phyloP scores from a whole-genome alignment of 768 basidiomycete genomes.

The Dioszegia hungarica region DNA sequence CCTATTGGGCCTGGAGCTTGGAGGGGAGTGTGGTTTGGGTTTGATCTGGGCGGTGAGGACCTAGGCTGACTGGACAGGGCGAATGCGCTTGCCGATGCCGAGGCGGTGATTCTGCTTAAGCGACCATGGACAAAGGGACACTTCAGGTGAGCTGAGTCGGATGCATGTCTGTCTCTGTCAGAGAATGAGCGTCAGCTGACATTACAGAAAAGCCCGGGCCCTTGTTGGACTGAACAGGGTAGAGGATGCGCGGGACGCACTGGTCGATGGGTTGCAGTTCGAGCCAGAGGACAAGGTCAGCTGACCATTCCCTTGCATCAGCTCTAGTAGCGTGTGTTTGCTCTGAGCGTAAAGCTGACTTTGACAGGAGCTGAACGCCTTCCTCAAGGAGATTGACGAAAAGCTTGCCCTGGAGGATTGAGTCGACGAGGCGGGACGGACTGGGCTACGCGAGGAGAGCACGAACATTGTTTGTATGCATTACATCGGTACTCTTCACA shows the following conservation, averaged over 20 bases:
- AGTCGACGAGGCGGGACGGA: too few species aligned
- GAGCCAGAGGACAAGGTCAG: slow-evolving; percentile 65
- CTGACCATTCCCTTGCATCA: background rate
- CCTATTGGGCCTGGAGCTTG: background rate
- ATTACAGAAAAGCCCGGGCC: slow-evolving; percentile 68
- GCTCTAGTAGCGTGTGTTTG: too few species aligned
- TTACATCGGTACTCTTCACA: too few species aligned
- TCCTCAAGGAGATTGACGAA: slow-evolving; percentile 40
- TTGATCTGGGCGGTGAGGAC: too few species aligned
- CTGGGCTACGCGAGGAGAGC: too few species aligned
- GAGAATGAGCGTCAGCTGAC: background rate
- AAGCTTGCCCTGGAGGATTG: slow-evolving; percentile 24
- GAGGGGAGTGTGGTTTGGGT: too few species aligned
- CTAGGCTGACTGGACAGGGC: slow-evolving; percentile 24
- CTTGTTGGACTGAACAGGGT: slow-evolving; percentile 65
- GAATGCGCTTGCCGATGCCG: slow-evolving; percentile 62
- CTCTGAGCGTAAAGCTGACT: background rate
- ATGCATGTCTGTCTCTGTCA: background rate
- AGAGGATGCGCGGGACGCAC: slow-evolving; percentile 73
- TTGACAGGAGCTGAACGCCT: slow-evolving; percentile 34
- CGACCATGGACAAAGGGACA: slow-evolving; percentile 92
- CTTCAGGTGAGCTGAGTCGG: slow-evolving; percentile 66
- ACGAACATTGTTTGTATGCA: too few species aligned
- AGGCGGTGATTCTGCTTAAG: slow-evolving; percentile 77
- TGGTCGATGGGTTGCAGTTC: slow-evolving; percentile 76